A percentile compares a stretch with the other conserved stretches of the same genome.
phyloP scores from a whole-genome alignment of 352 stramenopile species.

The Pelagophyceae sp. region DNA sequence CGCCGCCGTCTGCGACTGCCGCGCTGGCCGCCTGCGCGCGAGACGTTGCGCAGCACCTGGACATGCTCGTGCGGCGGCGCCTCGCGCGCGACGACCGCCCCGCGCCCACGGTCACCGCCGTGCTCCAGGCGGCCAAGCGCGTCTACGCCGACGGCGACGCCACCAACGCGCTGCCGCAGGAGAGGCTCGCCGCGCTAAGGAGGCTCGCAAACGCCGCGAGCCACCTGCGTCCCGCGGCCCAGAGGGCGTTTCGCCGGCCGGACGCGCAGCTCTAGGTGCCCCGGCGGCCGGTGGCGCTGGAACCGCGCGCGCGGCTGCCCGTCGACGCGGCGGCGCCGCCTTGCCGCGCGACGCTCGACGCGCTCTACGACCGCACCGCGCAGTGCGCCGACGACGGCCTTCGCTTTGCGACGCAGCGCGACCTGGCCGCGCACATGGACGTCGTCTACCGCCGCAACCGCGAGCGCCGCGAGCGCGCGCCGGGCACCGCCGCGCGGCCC shows the following conservation, averaged over 20 bases:
- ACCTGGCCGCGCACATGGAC: not conserved
- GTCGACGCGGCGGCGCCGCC: not conserved
- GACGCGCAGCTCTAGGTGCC: no score
- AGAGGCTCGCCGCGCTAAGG: no score
- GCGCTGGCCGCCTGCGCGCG: not conserved
- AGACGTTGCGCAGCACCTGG: not conserved
- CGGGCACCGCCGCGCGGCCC: not conserved
- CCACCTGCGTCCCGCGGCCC: no score
- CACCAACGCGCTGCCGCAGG: not conserved
- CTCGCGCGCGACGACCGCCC: not conserved
- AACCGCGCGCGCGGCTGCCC: not conserved
- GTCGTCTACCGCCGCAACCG: conserved; percentile 6
- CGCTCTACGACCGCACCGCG: not conserved
- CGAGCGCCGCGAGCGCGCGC: not conserved
- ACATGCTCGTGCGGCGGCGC: not conserved
- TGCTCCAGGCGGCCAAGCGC: not conserved
- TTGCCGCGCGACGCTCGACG: not conserved
- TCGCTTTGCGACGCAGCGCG: not conserved
- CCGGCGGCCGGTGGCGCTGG: no score
- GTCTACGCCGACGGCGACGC: not conserved
- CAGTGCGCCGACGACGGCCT: conserved; percentile 3
- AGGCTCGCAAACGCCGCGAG: no score
- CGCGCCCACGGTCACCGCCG: no score
- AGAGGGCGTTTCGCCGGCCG: no score
- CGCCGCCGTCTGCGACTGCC: not conserved